These are phyloP conservation scores for Fraxinus floribunda DNA, from an alignment of 305 asterid genomes.

Conservation along the genomic window DNA sequence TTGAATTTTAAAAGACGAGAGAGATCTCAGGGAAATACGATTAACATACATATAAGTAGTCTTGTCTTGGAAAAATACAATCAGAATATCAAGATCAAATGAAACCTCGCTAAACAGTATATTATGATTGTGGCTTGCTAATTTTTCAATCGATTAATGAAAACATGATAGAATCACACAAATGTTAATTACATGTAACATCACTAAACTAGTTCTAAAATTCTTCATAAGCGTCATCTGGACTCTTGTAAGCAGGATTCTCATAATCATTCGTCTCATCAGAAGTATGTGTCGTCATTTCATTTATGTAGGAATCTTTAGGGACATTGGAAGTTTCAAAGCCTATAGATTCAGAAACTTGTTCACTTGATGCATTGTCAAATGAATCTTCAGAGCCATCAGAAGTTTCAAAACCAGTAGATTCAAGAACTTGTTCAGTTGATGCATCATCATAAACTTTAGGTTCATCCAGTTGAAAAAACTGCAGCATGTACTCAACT, in stretches of 20 bases:
- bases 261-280: conserved; percentile 41
- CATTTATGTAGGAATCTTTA: conserved; percentile 28
- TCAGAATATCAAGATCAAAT: neutral
- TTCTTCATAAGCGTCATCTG: conserved; percentile 49
- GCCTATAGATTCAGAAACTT: conserved; percentile 9
- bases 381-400: conserved; percentile 21
- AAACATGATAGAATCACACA: neutral
- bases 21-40: neutral
- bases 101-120: neutral
- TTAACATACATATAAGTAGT: neutral
- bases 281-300: conserved; percentile 17
- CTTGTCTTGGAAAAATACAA: neutral
- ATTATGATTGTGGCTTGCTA: neutral
- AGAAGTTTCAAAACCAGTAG: conserved; percentile 26
- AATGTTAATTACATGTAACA: neutral
- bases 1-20: neutral
- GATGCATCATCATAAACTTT: conserved; percentile 31
- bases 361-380: conserved; percentile 5
- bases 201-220: conserved; percentile 38
- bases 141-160: neutral
- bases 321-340: conserved; percentile 27
- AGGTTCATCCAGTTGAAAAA: conserved; percentile 35
- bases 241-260: conserved; percentile 35
- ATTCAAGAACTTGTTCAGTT: conserved; percentile 12
- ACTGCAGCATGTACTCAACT: conserved; percentile 50